Percentiles rank a stretch among this genome's conserved stretches.
phyloP scores from a whole-genome alignment of 2,329 filamentous ascomycete genomes.

The Lasiodiplodia sp. region DNA sequence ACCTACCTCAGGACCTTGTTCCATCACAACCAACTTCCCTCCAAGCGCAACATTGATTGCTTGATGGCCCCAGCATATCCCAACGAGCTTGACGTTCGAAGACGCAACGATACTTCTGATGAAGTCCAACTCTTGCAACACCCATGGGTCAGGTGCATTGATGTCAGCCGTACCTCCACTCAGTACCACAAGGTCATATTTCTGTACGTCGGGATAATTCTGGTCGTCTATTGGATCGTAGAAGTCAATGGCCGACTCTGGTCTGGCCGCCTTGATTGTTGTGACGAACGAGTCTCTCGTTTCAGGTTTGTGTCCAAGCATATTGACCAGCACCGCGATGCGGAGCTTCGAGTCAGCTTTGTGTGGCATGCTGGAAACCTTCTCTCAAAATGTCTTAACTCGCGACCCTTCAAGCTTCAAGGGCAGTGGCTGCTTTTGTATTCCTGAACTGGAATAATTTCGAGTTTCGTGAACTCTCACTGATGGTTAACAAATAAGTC shows the following conservation, averaged over 20 bases:
- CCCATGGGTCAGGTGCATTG: constrained; percentile 27
- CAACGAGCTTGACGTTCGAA: constrained; percentile 18
- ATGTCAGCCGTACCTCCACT: constrained; percentile 30
- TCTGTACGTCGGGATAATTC: constrained; percentile 6
- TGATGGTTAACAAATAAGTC: constrained; percentile 4
- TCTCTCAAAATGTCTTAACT: not conserved
- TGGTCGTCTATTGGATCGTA: constrained; percentile 26
- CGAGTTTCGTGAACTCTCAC: not conserved
- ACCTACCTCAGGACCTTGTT: constrained; percentile 27
- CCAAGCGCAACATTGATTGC: constrained; percentile 27
- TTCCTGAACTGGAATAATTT: not conserved
- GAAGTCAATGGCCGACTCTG: constrained; percentile 20
- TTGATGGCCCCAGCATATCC: constrained; percentile 30
- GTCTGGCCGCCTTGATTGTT: not conserved
- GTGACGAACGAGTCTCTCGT: constrained; percentile 15
- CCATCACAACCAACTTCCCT: constrained; percentile 16
- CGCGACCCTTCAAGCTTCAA: not conserved
- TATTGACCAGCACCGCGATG: constrained; percentile 26
- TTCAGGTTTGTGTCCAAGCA: not conserved
- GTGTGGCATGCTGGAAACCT: constrained; percentile 8
- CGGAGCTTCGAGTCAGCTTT: constrained; percentile 5
- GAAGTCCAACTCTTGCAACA: constrained; percentile 26
- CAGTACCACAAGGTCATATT: constrained; percentile 22
- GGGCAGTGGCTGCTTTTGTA: not conserved
- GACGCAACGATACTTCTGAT: constrained; percentile 1